These are phyloP conservation scores for Bolboschoenus planiculmis DNA, from an alignment of 176 grass and related monocot genomes.

Conservation along the genomic window DNA sequence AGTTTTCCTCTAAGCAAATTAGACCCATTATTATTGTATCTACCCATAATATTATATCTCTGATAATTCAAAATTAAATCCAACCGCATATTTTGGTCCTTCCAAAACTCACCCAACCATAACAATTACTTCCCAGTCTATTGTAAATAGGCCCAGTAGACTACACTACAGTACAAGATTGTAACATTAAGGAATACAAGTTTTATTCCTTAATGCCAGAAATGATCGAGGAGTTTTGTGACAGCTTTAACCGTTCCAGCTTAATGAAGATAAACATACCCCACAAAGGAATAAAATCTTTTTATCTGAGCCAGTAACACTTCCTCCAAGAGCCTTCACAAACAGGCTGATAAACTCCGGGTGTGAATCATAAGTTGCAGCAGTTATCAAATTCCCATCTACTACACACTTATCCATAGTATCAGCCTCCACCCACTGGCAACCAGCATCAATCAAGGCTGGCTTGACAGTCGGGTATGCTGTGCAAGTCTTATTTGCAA, in stretches of 20 bases:
- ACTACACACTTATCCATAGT: slow-evolving; percentile 43
- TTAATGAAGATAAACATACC: slow-evolving; percentile 37
- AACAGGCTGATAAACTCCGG: slow-evolving; percentile 80
- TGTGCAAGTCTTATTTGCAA: slow-evolving; percentile 53
- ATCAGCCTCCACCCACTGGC: slow-evolving; percentile 79
- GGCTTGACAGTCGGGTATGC: slow-evolving; percentile 63
- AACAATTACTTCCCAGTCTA: not conserved
- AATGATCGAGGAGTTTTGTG: not conserved
- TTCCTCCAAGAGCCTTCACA: slow-evolving; percentile 73
- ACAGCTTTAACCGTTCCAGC: not conserved
- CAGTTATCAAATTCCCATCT: slow-evolving; percentile 69
- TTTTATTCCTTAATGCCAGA: not conserved
- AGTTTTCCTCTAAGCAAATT: not conserved
- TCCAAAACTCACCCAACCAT: not conserved
- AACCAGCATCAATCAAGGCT: slow-evolving; percentile 68
- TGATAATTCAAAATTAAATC: not conserved
- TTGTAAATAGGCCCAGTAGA: not conserved
- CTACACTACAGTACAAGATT: not conserved
- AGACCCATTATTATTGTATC: not conserved
- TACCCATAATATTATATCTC: not conserved
- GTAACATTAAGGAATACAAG: not conserved
- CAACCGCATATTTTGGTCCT: not conserved
- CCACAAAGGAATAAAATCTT: slow-evolving; percentile 84
- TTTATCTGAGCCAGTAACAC: slow-evolving; percentile 62
- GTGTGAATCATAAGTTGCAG: slow-evolving; percentile 53